Evolutionary conservation across 352 stramenopile genomes (phyloP), one percentile per base, ranked within the genome.

Genomic region (Phytopythium mirpurense): DNA sequence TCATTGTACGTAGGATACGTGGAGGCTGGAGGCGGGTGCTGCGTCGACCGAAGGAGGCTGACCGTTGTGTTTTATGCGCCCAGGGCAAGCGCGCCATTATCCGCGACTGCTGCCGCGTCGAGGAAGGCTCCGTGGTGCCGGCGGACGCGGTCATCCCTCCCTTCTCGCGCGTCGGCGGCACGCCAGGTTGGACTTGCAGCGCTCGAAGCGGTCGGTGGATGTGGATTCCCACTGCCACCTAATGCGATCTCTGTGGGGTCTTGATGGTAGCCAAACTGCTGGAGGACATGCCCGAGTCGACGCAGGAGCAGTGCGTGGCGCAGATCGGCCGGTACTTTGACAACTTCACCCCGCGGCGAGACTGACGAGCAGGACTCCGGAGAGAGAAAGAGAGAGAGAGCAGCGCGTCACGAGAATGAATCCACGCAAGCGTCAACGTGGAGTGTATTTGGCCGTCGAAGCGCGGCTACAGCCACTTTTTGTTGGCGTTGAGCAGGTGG

Each of bases 311-410:
- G 45, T 90, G 66, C 42, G 63, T 78, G 16, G 70, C 72, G 37
- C 80, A 91, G 60, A 86, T 93, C 53, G 83, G 72, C 62, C 75
- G 83, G 27, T 93, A 87, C 59, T 93, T 91, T 65, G 83, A 91
- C 43, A 90, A 90, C 58, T 93, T 93, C 56, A 82, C 65, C 11
- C 78, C 75, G 9, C 59, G 54, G 48, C 43, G 70, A n/a, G 65
- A 63, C 19, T 74, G 46, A 61, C n/a, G 16, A 15, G 24, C 35
- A 38, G 27, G 56, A 44, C 31, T 12, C 5, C n/a, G 14, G 51
- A n/a, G 27, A 24, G 14, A 2, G 23, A 44, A 3, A 16, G 15
- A 19, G 5, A 8, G 5, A 32, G 5, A 32, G n/a, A n/a, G n/a
- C n/a, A n/a, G n/a, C n/a, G n/a, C n/a, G n/a, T n/a, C n/a, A n/a